Evolutionary conservation across 2,329 filamentous ascomycete species (phyloP), one percentile per base, ranked within the genome.

Genomic region (Lojkania enalia): DNA sequence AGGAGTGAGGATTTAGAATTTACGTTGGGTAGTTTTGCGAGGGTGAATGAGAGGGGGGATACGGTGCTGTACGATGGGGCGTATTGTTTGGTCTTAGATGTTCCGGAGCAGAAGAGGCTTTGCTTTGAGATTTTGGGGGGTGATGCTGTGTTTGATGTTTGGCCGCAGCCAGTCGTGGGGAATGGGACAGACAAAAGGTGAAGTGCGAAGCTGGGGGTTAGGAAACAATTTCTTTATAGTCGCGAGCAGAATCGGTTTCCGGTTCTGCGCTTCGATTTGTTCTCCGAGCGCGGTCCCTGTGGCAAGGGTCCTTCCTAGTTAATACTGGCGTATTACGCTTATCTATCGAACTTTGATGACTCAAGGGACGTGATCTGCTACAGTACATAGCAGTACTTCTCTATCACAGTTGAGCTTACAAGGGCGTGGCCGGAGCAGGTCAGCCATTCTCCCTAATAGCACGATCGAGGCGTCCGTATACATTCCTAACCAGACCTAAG

Each of bases 21-120:
- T n/a, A 78, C 71, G 1, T 63, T 83, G 2, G 79, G 74, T 0
- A 74, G 69, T 18, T 58, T 84, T 20, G 74, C 74, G 1, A 66
- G 80, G 1, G 73, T 75, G 0, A 77, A 81, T 44, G 71, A 75
- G 37, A 67, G 64, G 3, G 81, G 81, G 0, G 74, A 79, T 49
- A 71, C 68, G 42, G 74, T 80, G 16, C 56, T 83, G 11, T 82
- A 79, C 61, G 78, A 78, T 0, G 80, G 79, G 0, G 69, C 67
- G 16, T 83, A 83, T 48, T 54, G 46, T 20, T 16, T 65, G 32
- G 11, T 9, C 30, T 9, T 33, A 18, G 29, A 42, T 42, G 39
- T 32, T n/a, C 29, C 29, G 18, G 43, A 44, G 23, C 15, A 20
- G 29, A 27, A 5, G 35, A 44, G 27, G 35, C 2, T 44, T 9